Conservation (phyloP, 768 basidiomycete genomes). For the Mycena sanguinolenta region DNA sequence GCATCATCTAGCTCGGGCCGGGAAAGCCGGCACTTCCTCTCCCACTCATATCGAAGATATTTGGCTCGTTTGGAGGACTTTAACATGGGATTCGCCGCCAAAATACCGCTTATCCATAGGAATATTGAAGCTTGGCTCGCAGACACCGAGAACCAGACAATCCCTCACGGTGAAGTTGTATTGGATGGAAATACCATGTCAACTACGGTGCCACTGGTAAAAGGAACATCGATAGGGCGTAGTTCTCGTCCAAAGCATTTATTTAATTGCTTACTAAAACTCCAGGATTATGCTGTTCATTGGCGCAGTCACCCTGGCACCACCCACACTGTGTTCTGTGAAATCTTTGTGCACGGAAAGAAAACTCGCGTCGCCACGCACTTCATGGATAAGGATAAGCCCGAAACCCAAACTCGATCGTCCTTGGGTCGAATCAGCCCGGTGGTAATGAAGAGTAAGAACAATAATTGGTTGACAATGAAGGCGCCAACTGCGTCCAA, state of each 20-base stretch:
- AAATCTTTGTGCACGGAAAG: slow-evolving; percentile 2
- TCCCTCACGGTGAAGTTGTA: background rate
- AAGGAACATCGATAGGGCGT: too few species aligned
- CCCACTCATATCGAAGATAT: too few species aligned
- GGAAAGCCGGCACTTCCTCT: too few species aligned
- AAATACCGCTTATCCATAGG: background rate
- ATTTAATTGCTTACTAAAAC: background rate
- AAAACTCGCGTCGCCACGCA: slow-evolving; percentile 2
- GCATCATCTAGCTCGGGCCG: too few species aligned
- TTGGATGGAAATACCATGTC: background rate
- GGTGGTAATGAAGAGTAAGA: background rate
- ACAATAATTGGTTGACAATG: slow-evolving; percentile 1
- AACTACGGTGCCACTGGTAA: background rate
- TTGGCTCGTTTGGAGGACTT: too few species aligned
- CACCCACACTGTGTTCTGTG: slow-evolving; percentile 15
- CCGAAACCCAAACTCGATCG: slow-evolving; percentile 13
- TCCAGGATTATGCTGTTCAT: slow-evolving; percentile 1
- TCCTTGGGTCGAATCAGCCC: background rate
- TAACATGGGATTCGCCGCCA: too few species aligned
- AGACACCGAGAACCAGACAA: background rate
- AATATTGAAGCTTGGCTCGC: slow-evolving; percentile 11
- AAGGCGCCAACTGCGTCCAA: background rate
- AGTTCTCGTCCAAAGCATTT: too few species aligned
- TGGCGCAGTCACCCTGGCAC: slow-evolving; percentile 23
- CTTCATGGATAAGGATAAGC: slow-evolving; percentile 20